Evolutionary conservation across 495 filamentous ascomycete species (phyloP).

Genomic region (Filosporella fistucella): DNA sequence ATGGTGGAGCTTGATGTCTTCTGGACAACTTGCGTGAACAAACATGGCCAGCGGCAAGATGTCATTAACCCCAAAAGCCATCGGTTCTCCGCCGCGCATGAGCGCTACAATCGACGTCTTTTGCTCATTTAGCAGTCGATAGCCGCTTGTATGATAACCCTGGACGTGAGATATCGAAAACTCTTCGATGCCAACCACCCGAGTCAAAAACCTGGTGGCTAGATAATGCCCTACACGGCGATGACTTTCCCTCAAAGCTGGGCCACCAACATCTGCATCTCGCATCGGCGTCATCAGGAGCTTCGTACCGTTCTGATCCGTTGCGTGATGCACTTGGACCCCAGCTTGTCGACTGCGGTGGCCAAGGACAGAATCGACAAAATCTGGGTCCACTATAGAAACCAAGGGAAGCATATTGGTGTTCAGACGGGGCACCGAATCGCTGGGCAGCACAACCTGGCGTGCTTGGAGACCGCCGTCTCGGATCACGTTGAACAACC

Average conservation of each 20-base stretch:
- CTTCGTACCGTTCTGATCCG: constrained; percentile 39
- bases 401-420: constrained; percentile 38
- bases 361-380: constrained; percentile 33
- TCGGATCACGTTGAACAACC: constrained; percentile 39
- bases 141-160: constrained; percentile 40
- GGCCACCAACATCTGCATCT: constrained; percentile 42
- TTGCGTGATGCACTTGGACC: constrained; percentile 39
- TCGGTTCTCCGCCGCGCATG: constrained; percentile 64
- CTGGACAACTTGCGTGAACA: constrained; percentile 44
- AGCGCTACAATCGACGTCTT: constrained; percentile 54
- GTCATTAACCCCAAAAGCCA: constrained; percentile 60
- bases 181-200: constrained; percentile 49
- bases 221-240: constrained; percentile 48
- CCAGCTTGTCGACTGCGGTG: constrained; percentile 11
- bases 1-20: constrained; percentile 41
- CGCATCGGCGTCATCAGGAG: constrained; percentile 55
- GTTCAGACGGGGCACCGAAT: constrained; percentile 40
- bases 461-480: constrained; percentile 33
- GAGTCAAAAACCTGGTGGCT: constrained; percentile 41
- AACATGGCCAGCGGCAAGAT: constrained; percentile 51
- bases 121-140: constrained; percentile 45
- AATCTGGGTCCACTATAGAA: constrained; percentile 29
- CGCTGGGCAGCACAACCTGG: constrained; percentile 44
- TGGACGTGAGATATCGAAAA: constrained; percentile 51
- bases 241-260: constrained; percentile 47